Conservation (phyloP, 257 asterid genomes). For the Eustoma russellianum region DNA sequence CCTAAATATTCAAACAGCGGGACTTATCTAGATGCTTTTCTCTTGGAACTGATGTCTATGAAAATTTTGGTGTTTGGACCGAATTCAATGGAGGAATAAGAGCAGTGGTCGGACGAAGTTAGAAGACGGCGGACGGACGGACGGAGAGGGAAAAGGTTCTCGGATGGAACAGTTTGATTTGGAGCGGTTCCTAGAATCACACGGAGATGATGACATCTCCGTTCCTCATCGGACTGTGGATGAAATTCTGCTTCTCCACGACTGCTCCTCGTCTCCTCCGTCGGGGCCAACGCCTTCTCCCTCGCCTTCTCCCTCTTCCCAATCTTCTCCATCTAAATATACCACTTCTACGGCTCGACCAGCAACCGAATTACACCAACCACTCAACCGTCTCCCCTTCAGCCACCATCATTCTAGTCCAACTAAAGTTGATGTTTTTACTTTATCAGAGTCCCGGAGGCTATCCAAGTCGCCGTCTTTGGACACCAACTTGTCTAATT, state of each 20-base stretch:
- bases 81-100: no score
- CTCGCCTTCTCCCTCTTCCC: conserved; percentile 23
- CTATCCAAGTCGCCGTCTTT: conserved; percentile 21
- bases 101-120: no score
- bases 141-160: neutral
- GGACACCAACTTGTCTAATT: conserved; percentile 10
- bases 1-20: no score
- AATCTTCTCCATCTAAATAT: conserved; percentile 7
- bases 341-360: conserved; percentile 4
- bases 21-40: no score
- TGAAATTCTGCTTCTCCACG: conserved; percentile 69
- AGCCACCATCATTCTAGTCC: no score
- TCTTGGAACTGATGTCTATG: no score
- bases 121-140: neutral
- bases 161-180: conserved; percentile 4
- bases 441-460: conserved; percentile 4
- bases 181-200: conserved; percentile 27
- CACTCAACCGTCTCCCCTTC: no score
- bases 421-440: no score
- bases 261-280: conserved; percentile 52
- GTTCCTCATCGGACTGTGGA: conserved; percentile 63
- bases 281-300: conserved; percentile 37
- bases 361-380: neutral
- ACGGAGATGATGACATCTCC: conserved; percentile 3
- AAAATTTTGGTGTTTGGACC: no score